Evolutionary conservation across 1,284 basidiomycete species (phyloP), one percentile per base, ranked within the genome.

Genomic region (Apiotrichum mycotoxinovorans): DNA sequence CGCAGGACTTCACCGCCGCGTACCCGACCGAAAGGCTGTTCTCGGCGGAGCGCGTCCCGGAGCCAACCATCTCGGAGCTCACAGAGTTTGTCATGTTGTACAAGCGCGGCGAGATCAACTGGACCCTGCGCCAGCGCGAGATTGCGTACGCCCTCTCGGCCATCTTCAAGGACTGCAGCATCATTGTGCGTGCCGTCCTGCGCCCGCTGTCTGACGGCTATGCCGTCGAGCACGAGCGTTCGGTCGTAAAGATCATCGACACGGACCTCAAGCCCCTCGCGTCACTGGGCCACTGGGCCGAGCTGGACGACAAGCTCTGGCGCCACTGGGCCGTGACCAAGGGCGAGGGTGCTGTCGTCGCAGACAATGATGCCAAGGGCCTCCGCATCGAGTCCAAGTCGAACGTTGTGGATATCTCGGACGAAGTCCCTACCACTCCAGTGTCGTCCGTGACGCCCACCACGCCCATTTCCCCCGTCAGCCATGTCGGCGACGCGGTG

Each of bases 161-260:
- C n/a, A 89, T 88, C 14, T 92, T 97, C 83, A 98, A 97, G 74
- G 94, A 98, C 74, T 97, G 93, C 75, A 95, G 91, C 2, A 74
- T 97, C 56, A 88, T 97, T 61, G 68, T 93, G 40, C 83, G 77
- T 11, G 42, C 58, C 22, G 65, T 66, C 3, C 47, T 70, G 23
- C 22, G 49, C 12, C 17, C 37, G 3, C 25, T 51, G 12, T 54
- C 55, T 2, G 51, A 58, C 37, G 55, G 51, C 30, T 62, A 57
- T 52, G 33, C 51, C 15, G 42, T 68, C 25, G 62, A 58, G 22
- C n/a, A 52, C 26, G 57, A 46, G 45, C 56, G 56, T 33, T 63
- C 59, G 4, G 76, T 76, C 20, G 80, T 88, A 40, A 85, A 84
- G 33, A 78, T 91, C 34, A 90, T 97, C 64, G 93, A 97, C 73